Percentiles rank a stretch among this genome's conserved stretches.
These are phyloP conservation scores for Venturia carpophila DNA, from an alignment of 2,329 filamentous ascomycete genomes.

Conservation along the genomic window DNA sequence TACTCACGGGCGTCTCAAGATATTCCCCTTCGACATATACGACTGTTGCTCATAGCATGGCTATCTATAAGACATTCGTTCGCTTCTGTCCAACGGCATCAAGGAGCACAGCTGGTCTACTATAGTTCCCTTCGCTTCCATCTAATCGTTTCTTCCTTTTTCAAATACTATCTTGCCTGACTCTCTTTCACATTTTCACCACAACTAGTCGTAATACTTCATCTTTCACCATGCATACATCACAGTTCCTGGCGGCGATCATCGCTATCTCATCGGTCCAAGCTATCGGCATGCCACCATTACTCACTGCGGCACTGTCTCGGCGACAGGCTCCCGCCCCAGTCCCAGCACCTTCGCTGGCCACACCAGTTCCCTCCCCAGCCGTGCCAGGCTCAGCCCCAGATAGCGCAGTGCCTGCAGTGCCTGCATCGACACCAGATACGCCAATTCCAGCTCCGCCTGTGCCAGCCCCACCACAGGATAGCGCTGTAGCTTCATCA, in stretches of 20 bases:
- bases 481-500: neutral
- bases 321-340: constrained; percentile 8
- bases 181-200: neutral
- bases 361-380: neutral
- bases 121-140: neutral
- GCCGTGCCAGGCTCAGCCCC: neutral
- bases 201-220: neutral
- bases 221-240: constrained; percentile 8
- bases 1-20: constrained; percentile 6
- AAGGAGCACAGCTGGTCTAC: constrained; percentile 7
- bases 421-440: neutral
- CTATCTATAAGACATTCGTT: constrained; percentile 3
- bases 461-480: neutral
- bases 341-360: neutral
- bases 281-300: constrained; percentile 6
- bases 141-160: neutral
- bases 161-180: neutral
- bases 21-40: neutral
- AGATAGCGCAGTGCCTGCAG: neutral
- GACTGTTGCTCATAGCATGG: neutral
- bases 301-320: neutral
- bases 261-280: neutral
- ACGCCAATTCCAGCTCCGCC: neutral
- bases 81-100: neutral
- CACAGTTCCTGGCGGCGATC: neutral